Conservation (phyloP, 768 basidiomycete genomes). For the Termitomyces sp. region DNA sequence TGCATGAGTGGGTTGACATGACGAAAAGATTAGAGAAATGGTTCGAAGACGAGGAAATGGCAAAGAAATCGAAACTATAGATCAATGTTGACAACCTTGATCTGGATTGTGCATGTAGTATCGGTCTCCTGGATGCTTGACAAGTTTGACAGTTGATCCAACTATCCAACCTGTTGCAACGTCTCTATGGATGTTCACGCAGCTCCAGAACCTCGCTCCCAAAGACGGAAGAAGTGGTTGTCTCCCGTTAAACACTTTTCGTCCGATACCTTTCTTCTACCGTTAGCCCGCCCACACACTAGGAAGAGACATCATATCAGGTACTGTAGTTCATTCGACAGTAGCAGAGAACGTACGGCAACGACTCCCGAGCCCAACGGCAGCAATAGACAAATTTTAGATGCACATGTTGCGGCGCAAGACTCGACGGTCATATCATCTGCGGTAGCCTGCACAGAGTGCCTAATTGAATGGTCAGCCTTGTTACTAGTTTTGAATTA, state of each 20-base stretch:
- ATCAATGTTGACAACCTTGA: not conserved
- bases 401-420: not conserved
- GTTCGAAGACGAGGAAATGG: conserved; percentile 20
- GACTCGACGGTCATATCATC: not conserved
- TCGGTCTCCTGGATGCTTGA: no score
- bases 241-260: not conserved
- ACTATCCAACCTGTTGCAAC: no score
- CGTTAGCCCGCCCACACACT: not conserved
- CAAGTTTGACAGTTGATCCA: no score
- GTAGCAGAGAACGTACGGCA: not conserved
- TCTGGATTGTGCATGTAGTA: not conserved
- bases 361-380: not conserved
- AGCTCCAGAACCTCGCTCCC: not conserved
- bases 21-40: conserved; percentile 29
- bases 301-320: not conserved
- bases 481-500: not conserved
- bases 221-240: not conserved
- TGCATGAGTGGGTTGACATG: conserved; percentile 58
- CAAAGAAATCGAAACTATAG: conserved; percentile 7
- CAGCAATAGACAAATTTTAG: not conserved
- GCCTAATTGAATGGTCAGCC: not conserved
- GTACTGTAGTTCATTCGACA: not conserved
- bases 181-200: not conserved
- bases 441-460: not conserved
- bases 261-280: not conserved